These are phyloP conservation scores for Castanea mollissima DNA, from an alignment of 306 rosid species.

Conservation along the genomic window DNA sequence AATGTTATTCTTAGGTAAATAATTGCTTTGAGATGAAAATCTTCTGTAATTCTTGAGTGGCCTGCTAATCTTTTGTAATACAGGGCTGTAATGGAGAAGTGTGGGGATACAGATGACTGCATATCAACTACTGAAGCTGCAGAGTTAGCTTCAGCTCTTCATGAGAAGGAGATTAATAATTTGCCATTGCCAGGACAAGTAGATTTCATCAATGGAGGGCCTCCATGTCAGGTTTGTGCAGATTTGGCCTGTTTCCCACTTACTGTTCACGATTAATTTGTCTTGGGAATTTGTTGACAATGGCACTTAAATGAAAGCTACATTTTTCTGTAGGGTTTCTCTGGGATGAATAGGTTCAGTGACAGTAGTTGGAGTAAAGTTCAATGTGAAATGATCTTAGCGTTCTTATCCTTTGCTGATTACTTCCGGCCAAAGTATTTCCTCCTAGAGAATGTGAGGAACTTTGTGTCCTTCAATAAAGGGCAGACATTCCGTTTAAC, in stretches of 20 bases:
- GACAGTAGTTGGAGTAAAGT: slow-evolving; percentile 96
- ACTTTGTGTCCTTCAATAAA: slow-evolving; percentile 83
- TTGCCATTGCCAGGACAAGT: slow-evolving; percentile 91
- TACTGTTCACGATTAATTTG: background rate
- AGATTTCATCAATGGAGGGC: slow-evolving; percentile 97
- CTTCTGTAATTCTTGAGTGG: slow-evolving; percentile 11
- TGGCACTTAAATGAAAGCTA: background rate
- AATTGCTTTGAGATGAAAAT: background rate
- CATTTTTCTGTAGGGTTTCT: slow-evolving; percentile 69
- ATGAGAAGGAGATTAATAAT: slow-evolving; percentile 48
- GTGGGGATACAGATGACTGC: slow-evolving; percentile 89
- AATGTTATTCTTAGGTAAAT: slow-evolving; percentile 83
- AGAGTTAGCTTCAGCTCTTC: slow-evolving; percentile 62
- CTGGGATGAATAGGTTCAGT: slow-evolving; percentile 96
- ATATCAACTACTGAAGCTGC: slow-evolving; percentile 79
- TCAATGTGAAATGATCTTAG: slow-evolving; percentile 96
- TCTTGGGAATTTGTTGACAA: background rate
- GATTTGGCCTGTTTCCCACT: slow-evolving; percentile 8
- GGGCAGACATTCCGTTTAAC: slow-evolving; percentile 93
- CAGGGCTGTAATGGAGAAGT: slow-evolving; percentile 90
- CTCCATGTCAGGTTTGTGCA: slow-evolving; percentile 84
- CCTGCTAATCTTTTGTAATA: slow-evolving; percentile 26
- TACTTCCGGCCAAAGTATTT: slow-evolving; percentile 96
- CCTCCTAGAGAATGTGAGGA: slow-evolving; percentile 94
- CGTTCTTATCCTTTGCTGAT: slow-evolving; percentile 92